phyloP scores from a whole-genome alignment of 768 basidiomycete genomes.

The Termitomyces sp. region DNA sequence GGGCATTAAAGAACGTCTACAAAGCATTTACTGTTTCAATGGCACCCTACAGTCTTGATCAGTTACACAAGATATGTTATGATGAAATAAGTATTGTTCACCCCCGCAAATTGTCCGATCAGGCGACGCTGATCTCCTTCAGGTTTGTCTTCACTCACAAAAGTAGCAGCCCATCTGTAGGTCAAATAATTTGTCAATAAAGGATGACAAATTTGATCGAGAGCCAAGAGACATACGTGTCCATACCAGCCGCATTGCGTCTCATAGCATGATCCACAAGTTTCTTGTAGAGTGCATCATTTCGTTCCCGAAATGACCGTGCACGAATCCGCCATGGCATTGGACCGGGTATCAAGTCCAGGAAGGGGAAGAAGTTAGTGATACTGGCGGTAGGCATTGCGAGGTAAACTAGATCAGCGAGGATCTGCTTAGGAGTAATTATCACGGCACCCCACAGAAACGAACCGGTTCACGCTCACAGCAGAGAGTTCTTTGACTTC shows the following conservation, averaged over 20 bases:
- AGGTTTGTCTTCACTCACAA: background rate
- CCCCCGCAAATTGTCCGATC: background rate
- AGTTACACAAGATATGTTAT: background rate
- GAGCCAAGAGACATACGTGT: background rate
- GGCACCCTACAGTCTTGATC: background rate
- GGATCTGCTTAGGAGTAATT: background rate
- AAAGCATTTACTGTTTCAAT: background rate
- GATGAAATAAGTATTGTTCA: background rate
- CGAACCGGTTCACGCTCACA: background rate
- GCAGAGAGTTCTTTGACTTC: background rate
- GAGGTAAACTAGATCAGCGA: background rate
- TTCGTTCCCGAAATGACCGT: background rate
- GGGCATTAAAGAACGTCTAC: background rate
- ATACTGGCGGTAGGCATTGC: background rate
- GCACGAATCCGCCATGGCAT: conserved; percentile 1
- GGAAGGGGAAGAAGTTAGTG: background rate
- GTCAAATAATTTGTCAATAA: too few species aligned
- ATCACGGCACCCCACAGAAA: background rate
- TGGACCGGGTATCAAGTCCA: background rate
- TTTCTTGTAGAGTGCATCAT: background rate
- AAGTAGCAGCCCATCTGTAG: background rate
- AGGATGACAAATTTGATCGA: too few species aligned
- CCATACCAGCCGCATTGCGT: background rate
- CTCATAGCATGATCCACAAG: background rate
- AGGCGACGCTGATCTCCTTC: background rate